Evolutionary conservation across 495 filamentous ascomycete genomes (phyloP).

Genomic region (Tuber microsphaerosporum): DNA sequence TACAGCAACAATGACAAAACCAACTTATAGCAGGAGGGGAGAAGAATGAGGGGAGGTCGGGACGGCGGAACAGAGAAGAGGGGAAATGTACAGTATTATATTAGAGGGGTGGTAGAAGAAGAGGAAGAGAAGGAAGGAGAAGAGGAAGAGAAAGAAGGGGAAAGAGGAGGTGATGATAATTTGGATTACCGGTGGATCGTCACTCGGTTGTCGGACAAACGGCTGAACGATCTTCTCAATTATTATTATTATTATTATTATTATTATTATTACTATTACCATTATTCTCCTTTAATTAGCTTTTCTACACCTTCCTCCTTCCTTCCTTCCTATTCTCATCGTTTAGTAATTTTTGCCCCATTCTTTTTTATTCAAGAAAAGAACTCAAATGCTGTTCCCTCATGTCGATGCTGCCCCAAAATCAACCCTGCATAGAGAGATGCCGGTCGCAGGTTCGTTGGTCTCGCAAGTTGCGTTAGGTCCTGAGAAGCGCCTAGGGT

Average conservation of each 20-base stretch:
- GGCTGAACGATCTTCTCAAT: neutral
- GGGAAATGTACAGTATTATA: constrained; percentile 3
- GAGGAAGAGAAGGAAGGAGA: neutral
- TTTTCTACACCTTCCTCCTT: neutral
- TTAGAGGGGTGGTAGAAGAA: neutral
- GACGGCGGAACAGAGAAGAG: neutral
- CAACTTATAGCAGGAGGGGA: neutral
- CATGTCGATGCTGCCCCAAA: neutral
- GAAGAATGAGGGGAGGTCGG: neutral
- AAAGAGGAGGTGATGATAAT: neutral
- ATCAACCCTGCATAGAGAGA: constrained; percentile 1
- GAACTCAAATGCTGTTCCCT: neutral
- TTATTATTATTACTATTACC: neutral
- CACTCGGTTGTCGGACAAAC: neutral
- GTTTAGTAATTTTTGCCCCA: neutral
- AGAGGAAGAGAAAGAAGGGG: neutral
- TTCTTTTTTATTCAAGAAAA: neutral
- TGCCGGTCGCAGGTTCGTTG: neutral
- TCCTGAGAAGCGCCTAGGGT: neutral
- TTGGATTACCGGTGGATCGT: neutral
- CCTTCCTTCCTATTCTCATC: neutral
- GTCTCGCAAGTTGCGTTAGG: neutral
- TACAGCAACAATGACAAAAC: neutral
- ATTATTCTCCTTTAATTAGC: neutral
- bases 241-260: neutral